Evolutionary conservation across 2,329 filamentous ascomycete genomes (phyloP), one percentile per base, ranked within the genome.

Genomic region (Monosporascus sp.): DNA sequence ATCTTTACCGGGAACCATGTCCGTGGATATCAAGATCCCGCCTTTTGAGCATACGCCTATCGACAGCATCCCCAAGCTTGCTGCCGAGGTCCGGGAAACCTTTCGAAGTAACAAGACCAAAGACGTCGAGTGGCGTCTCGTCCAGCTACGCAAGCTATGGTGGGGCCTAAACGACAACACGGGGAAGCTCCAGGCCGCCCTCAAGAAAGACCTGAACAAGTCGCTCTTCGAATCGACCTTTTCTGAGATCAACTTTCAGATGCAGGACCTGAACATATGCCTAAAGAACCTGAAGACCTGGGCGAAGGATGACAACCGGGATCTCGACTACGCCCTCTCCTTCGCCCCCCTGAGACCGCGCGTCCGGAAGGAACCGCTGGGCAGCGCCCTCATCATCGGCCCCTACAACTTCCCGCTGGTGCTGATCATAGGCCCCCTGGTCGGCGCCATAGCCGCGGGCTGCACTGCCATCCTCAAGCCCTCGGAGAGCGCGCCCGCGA

Each of bases 361-460:
- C 66, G 86, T 95, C 68, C 80, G 86, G 60, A 95, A 96, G 74
- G 93, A 97, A 66, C 94, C 94, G 1, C 72, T 97, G 53, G 94
- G 94, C 37, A 77, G 85, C 41, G 84, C 90, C 11, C 77, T 97
- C 62, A 84, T 97, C 65, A 95, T 97, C 66, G 91, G 91, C 53
- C 85, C 94, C 44, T 97, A 90, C 82, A 99, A 99, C 77, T 96
- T 92, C 70, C 94, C 94, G 50, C 77, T 96, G 69, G 86, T 92
- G 72, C 79, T 97, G 44, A 84, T 85, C 38, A 69, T 97, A 41
- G 81, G 83, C 1, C 91, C 93, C 2, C 72, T 96, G 56, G 82
- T 96, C 58, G 94, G 93, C 54, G 94, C 93, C 64, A 96, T 99
- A 63, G 85, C 89, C 44, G 93, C 91, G 8, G 94, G 94, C 50